Conservation (phyloP, 805 yeast genomes). For the Ogataea pignaliae region DNA sequence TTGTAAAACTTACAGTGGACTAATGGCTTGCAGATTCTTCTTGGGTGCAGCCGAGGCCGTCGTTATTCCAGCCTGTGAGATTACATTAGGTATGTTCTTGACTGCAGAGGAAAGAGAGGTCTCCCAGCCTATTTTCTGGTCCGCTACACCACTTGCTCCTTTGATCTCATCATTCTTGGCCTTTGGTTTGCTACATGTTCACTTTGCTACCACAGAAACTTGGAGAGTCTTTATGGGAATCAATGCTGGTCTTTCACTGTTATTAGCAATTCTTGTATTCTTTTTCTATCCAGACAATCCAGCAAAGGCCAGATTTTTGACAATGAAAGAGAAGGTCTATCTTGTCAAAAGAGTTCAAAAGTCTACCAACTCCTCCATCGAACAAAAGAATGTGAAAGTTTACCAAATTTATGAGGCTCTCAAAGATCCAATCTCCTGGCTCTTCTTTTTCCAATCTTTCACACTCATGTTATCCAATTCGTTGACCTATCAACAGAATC, state of each 20-base stretch:
- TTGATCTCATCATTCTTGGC: conserved; percentile 41
- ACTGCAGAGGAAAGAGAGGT: conserved; percentile 42
- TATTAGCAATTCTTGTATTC: conserved; percentile 31
- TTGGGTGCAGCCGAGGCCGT: conserved; percentile 47
- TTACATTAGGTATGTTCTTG: conserved; percentile 47
- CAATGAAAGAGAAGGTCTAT: conserved; percentile 47
- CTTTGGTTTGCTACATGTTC: conserved; percentile 33
- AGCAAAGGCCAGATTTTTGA: conserved; percentile 42
- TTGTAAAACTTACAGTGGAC: conserved; percentile 41
- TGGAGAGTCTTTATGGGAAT: conserved; percentile 58
- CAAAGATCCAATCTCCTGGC: conserved; percentile 45
- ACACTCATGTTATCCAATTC: conserved; percentile 49
- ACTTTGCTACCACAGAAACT: conserved; percentile 22
- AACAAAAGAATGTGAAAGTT: conserved; percentile 42
- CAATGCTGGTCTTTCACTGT: conserved; percentile 50
- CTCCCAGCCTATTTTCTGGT: conserved; percentile 50
- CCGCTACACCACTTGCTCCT: conserved; percentile 41
- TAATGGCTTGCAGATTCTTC: conserved; percentile 43
- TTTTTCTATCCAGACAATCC: conserved; percentile 55
- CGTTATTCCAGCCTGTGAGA: conserved; percentile 40
- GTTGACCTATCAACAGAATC: conserved; percentile 47
- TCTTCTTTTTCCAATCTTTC: conserved; percentile 37
- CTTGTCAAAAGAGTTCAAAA: conserved; percentile 39
- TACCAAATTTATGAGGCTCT: conserved; percentile 46
- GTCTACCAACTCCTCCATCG: conserved; percentile 36